Base-by-base conservation (phyloP, 2,329 filamentous ascomycete genomes). In the Beauveria varroae region DNA sequence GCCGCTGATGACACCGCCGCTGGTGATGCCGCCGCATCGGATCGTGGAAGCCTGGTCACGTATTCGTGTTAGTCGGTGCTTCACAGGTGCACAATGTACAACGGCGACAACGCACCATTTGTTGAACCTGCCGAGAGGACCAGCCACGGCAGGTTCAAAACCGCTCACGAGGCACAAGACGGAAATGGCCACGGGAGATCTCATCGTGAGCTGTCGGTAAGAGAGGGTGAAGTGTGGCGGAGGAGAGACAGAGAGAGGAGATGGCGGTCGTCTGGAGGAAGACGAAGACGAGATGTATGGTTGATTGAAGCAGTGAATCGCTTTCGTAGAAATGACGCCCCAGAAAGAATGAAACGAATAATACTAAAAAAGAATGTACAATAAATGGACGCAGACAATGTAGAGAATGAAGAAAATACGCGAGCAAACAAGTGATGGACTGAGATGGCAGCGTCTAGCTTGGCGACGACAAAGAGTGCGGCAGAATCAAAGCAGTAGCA, bases 81-180 rank as follows among this genome's bases (percentile, higher is more conserved):
- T 20, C 24, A n/a, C 18, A 1, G n/a, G 26, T 22, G 16, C 18
- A 37, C 14, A 14, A 12, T 44, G 6, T n/a, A 1, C 24, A 10
- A 37, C 34, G 24, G 64, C 4, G 18, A 6, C 9, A 6, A 74
- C 72, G 70, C 62, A 56, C 54, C 43, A 40, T 51, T 65, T 65
- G 70, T 65, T 66, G 65, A 65, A 67, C 69, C 71, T 72, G 69
- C 58, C 67, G 37, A 73, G 65, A 70, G 71, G 75, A 65, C 73
- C 73, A 65, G 73, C 73, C 70, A 71, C 66, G 26, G 66, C 66
- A 60, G 64, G 69, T 63, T 70, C 68, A 22, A 66, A 64, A 66
- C 66, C 61, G 57, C 71, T 62, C 62, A 74, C 65, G 60, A 72
- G 46, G 65, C 62, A 68, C 6, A 72, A 57, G 63, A 63, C 69